Conservation (phyloP, 2,329 filamentous ascomycete genomes). For the Botrytis byssoidea region DNA sequence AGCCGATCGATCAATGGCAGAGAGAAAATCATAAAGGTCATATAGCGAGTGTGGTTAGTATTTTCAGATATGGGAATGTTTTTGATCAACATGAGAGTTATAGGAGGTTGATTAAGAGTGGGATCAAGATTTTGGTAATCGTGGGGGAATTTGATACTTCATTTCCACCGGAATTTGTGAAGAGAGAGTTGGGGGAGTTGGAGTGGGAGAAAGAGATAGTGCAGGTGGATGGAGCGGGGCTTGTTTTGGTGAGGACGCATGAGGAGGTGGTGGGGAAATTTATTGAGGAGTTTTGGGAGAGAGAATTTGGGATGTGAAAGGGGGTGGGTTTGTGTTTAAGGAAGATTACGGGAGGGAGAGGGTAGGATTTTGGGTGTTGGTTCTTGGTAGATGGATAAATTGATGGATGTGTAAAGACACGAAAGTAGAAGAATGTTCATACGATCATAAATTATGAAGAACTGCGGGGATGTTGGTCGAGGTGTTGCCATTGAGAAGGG, state of each 20-base stretch:
- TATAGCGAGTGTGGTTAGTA: slow-evolving; percentile 45
- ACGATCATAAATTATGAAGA: neutral
- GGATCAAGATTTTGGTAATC: neutral
- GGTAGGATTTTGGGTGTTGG: neutral
- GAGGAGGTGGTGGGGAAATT: neutral
- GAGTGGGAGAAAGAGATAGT: neutral
- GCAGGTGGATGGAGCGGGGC: neutral
- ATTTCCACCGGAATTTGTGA: neutral
- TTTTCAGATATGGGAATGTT: slow-evolving; percentile 48
- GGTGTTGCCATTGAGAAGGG: neutral
- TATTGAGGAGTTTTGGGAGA: neutral
- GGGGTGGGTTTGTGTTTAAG: neutral
- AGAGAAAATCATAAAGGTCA: slow-evolving; percentile 48
- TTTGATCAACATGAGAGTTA: slow-evolving; percentile 37
- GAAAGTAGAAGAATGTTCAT: neutral
- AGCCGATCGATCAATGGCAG: slow-evolving; percentile 51
- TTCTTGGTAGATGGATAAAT: neutral
- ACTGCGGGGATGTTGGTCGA: neutral
- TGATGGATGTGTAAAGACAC: neutral
- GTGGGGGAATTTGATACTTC: neutral
- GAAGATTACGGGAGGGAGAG: neutral
- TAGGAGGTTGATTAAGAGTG: neutral
- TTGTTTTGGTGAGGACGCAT: neutral
- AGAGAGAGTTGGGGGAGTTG: neutral
- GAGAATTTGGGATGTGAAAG: neutral